Evolutionary conservation across 2,329 filamentous ascomycete species (phyloP).

Genomic region (Catunica adiposa): DNA sequence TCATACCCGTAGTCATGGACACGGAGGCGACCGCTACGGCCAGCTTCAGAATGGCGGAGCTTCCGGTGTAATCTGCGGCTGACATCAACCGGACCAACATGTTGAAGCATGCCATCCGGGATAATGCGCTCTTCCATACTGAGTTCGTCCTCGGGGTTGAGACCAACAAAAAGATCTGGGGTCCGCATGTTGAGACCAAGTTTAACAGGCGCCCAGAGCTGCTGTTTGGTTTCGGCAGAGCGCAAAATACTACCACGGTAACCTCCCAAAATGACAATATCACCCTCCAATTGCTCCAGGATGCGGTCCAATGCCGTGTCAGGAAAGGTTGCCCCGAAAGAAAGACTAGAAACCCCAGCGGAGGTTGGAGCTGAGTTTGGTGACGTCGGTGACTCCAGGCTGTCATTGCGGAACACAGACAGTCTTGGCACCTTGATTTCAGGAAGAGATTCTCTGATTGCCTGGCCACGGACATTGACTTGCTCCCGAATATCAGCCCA

Average conservation of each 20-base stretch:
- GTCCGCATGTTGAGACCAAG: slow-evolving; percentile 82
- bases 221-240: slow-evolving; percentile 66
- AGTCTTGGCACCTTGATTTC: slow-evolving; percentile 55
- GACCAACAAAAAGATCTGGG: slow-evolving; percentile 74
- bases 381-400: slow-evolving; percentile 13
- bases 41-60: slow-evolving; percentile 57
- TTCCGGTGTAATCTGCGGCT: slow-evolving; percentile 67
- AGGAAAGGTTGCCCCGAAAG: slow-evolving; percentile 1
- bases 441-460: slow-evolving; percentile 72
- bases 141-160: slow-evolving; percentile 68
- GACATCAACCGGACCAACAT: slow-evolving; percentile 85
- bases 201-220: slow-evolving; percentile 88
- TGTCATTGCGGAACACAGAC: slow-evolving; percentile 31
- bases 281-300: slow-evolving; percentile 57
- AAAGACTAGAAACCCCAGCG: not conserved
- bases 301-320: slow-evolving; percentile 32
- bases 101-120: slow-evolving; percentile 72
- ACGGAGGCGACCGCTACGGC: slow-evolving; percentile 50
- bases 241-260: slow-evolving; percentile 82
- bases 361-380: slow-evolving; percentile 16
- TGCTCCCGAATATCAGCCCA: slow-evolving; percentile 70
- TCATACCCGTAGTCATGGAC: slow-evolving; percentile 90
- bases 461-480: slow-evolving; percentile 78
- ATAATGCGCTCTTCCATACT: slow-evolving; percentile 70
- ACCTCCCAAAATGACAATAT: slow-evolving; percentile 76